A percentile compares a stretch with the other conserved stretches of the same genome.
phyloP scores from a whole-genome alignment of 768 basidiomycete species.

The Roridomyces roridus region DNA sequence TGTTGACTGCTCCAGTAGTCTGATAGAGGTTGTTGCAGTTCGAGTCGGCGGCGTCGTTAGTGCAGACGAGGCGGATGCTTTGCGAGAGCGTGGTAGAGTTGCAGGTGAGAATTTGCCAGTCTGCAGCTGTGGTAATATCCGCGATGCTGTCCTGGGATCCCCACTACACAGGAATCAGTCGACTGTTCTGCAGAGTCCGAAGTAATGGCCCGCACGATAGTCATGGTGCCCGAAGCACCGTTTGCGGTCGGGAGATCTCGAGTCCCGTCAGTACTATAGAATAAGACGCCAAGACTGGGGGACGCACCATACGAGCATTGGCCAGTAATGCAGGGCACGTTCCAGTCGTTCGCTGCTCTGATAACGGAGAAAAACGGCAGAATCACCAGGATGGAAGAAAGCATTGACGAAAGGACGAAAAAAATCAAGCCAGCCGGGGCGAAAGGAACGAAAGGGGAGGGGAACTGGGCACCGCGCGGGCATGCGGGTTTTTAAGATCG shows the following conservation, averaged over 20 bases:
- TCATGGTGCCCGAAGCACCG: conserved; percentile 16
- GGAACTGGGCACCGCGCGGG: too few relatives aligned
- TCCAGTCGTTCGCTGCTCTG: conserved; percentile 20
- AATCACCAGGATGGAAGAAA: conserved; percentile 9
- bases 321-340: conserved; percentile 12
- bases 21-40: conserved; percentile 18
- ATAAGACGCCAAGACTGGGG: too few relatives aligned
- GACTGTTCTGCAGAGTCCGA: not conserved
- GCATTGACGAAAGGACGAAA: conserved; percentile 7
- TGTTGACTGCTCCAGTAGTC: conserved; percentile 33
- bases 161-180: not conserved
- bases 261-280: not conserved
- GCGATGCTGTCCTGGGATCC: conserved; percentile 13
- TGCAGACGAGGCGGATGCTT: conserved; percentile 27
- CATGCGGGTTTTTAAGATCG: too few relatives aligned
- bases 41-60: not conserved
- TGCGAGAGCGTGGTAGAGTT: conserved; percentile 15
- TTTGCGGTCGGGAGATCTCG: conserved; percentile 21
- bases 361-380: not conserved
- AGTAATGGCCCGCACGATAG: conserved; percentile 6
- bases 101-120: conserved; percentile 22
- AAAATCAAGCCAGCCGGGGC: conserved; percentile 15
- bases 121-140: conserved; percentile 19
- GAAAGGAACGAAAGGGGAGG: not conserved
- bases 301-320: conserved; percentile 23